phyloP scores from a whole-genome alignment of 345 rosid species.

The Murraya paniculata region DNA sequence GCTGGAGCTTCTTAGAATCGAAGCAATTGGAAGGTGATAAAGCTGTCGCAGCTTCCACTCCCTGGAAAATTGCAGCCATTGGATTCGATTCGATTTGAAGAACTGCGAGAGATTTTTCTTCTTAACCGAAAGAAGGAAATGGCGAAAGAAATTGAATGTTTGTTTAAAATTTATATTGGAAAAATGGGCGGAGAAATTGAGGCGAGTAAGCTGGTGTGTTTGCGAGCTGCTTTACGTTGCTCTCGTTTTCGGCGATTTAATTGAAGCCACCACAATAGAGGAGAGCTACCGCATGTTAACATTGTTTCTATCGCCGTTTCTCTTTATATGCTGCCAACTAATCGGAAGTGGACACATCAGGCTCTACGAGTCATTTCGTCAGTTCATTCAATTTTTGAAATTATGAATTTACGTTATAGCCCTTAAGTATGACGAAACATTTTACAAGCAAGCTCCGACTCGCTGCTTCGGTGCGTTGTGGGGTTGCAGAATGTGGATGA shows the following conservation, averaged over 20 bases:
- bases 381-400: background rate
- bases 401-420: background rate
- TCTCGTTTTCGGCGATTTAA: conserved; percentile 28
- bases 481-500: too few species aligned
- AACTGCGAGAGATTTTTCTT: background rate
- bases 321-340: background rate
- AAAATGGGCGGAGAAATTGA: conserved; percentile 54
- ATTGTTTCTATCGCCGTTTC: conserved; percentile 26
- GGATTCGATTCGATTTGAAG: background rate
- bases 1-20: conserved; percentile 44
- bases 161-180: conserved; percentile 18
- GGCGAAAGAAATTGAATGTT: background rate
- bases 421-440: background rate
- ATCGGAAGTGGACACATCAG: background rate
- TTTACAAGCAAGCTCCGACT: background rate
- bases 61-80: conserved; percentile 67
- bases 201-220: conserved; percentile 11
- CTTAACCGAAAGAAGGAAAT: background rate
- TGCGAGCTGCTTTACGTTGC: conserved; percentile 1
- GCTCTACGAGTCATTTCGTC: background rate
- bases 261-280: background rate
- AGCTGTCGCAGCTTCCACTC: conserved; percentile 58
- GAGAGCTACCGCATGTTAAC: conserved; percentile 8
- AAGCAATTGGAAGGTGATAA: conserved; percentile 41
- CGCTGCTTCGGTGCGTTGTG: too few species aligned